Evolutionary conservation across 2,329 filamentous ascomycete species (phyloP), one percentile per base, ranked within the genome.

Genomic region (Amauroascus verrucosus): DNA sequence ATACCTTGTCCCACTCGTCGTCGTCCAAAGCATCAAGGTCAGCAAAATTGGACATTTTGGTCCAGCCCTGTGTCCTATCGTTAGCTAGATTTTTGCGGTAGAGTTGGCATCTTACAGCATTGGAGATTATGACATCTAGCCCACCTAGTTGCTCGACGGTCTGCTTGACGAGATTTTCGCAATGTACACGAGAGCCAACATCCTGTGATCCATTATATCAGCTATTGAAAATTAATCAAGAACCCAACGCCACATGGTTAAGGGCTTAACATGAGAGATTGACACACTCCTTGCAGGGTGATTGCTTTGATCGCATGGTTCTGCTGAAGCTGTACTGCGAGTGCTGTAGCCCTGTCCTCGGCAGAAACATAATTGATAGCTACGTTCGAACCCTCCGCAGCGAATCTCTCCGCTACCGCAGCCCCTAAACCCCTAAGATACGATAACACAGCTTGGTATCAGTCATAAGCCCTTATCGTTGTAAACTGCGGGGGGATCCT

Each of bases 111-210:
- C 74, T 45, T 62, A 81, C 78, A 16, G 84, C 85, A 66, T 93
- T 93, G 1, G 84, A 85, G 61, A 91, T 80, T 44, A 93, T 73
- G 38, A 88, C 76, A 68, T 93, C 86, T n/a, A 93, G 67, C 1
- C 83, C 80, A 3, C 83, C 85, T 58, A 88, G 74, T n/a, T 67
- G 68, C 24, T 75, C 69, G 46, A 83, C 73, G 1, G 80, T 77
- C 43, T 83, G 75, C 16, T 76, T 68, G 0, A 90, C 79, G 0
- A 83, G 74, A 0, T 72, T 71, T 47, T 73, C 67, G 57, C 86
- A 80, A 24, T 85, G 84, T 1, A 70, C 66, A 32, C 79, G 75
- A 5, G 74, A 71, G 14, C 78, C 80, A 43, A 86, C 75, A 65
- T 91, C 85, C 62, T 81, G 28, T 2, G 22, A n/a, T 35, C n/a